phyloP scores from a whole-genome alignment of 2,329 filamentous ascomycete genomes.

The Epichloe elymi region DNA sequence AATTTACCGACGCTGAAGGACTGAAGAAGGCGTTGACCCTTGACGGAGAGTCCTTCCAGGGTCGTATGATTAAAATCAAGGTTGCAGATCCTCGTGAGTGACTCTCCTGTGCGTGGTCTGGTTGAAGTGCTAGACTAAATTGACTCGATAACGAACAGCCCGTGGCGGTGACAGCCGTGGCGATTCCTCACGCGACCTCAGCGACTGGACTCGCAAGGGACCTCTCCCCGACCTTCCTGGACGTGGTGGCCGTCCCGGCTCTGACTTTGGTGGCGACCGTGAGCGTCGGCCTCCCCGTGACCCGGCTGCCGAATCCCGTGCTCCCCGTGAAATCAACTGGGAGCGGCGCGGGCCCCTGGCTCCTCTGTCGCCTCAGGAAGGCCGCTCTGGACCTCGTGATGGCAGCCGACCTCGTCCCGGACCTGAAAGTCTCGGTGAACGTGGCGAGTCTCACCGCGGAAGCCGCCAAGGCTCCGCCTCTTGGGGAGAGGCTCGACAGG shows the following conservation, averaged over 20 bases:
- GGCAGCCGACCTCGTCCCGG: slow-evolving; percentile 38
- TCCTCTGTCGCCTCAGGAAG: slow-evolving; percentile 45
- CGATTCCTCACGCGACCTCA: slow-evolving; percentile 64
- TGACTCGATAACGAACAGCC: slow-evolving; percentile 38
- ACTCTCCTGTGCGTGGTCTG: neutral
- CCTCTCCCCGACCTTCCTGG: slow-evolving; percentile 64
- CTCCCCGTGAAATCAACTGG: slow-evolving; percentile 71
- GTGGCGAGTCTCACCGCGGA: slow-evolving; percentile 44
- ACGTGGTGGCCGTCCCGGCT: slow-evolving; percentile 28
- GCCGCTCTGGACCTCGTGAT: slow-evolving; percentile 36
- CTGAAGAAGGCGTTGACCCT: slow-evolving; percentile 81
- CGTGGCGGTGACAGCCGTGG: slow-evolving; percentile 57
- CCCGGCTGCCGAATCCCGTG: slow-evolving; percentile 42
- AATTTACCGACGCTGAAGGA: slow-evolving; percentile 78
- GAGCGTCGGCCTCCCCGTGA: slow-evolving; percentile 56
- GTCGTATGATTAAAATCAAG: slow-evolving; percentile 82
- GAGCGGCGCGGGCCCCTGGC: slow-evolving; percentile 88
- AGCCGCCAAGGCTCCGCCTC: slow-evolving; percentile 58
- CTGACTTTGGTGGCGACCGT: slow-evolving; percentile 30
- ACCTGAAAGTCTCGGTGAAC: slow-evolving; percentile 39
- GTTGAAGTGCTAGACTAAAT: neutral
- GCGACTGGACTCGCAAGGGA: slow-evolving; percentile 87
- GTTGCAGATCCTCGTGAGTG: slow-evolving; percentile 91
- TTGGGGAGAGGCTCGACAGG: slow-evolving; percentile 63
- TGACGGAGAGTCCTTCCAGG: slow-evolving; percentile 72